Conservation (phyloP, 164 flowering plant species). For the Magnolia sinica region DNA sequence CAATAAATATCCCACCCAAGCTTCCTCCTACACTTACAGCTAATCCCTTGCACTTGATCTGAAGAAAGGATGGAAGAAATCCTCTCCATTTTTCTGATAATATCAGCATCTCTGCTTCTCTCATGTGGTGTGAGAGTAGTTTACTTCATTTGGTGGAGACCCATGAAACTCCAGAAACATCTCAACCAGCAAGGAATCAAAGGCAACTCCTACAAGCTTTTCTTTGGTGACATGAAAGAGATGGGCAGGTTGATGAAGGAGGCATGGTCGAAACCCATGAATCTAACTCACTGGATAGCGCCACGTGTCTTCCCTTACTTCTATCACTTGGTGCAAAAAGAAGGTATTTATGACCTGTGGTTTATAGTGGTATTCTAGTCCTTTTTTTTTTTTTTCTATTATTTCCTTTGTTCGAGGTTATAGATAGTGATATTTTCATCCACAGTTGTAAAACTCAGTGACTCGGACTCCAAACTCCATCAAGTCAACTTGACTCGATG, state of each 20-base stretch:
- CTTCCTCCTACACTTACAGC: background rate
- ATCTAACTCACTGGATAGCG: slow-evolving; percentile 31
- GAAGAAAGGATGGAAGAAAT: background rate
- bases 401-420: too few relatives aligned
- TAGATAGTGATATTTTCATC: too few relatives aligned
- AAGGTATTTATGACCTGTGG: slow-evolving; percentile 25
- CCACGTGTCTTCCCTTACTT: slow-evolving; percentile 34
- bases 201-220: slow-evolving; percentile 36
- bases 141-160: slow-evolving; percentile 43
- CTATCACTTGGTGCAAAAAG: slow-evolving; percentile 23
- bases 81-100: background rate
- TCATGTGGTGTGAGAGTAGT: background rate
- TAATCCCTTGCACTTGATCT: background rate
- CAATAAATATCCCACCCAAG: too few relatives aligned
- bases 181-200: slow-evolving; percentile 41
- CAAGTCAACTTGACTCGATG: too few relatives aligned
- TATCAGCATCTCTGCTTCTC: background rate
- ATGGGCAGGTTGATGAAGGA: slow-evolving; percentile 15
- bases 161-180: slow-evolving; percentile 30
- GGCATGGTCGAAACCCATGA: slow-evolving; percentile 43
- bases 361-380: too few relatives aligned
- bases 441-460: too few relatives aligned
- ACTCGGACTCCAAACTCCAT: too few relatives aligned
- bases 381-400: too few relatives aligned
- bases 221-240: slow-evolving; percentile 40